Base-by-base conservation (phyloP, 495 filamentous ascomycete species). In the Thozetella sp. region DNA sequence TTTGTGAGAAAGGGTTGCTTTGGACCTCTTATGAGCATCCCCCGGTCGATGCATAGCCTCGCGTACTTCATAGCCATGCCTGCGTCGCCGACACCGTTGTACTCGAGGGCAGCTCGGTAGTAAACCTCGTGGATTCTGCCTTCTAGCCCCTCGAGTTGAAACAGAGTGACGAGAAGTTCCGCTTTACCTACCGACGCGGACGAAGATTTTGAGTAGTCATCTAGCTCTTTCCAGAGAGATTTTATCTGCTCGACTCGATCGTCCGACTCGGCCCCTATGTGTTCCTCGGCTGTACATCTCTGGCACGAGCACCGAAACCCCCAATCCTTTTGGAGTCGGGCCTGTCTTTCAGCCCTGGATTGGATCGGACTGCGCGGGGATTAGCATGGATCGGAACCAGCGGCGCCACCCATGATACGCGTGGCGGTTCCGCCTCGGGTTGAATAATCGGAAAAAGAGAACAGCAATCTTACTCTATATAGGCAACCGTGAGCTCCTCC, bases 31-130 rank as follows among this genome's bases (percentile, higher is more conserved):
- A 70, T 58, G 12, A 68, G 15, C 22, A 64, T 23, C 4, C 67
- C 66, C n/a, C 61, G 55, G 30, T 68, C 67, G 17, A 67, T 34
- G 51, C 70, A 71, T 43, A 71, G 26, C 4, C 48, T 54, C 24
- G 72, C 69, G 46, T 71, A 71, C 25, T 53, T 56, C 9, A 53
- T 57, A 17, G 71, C 69, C 20, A 58, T 66, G 43, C 52, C 55
- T 3, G 60, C 57, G 10, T 76, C 65, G 0, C 71, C 71, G 1
- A 74, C 58, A 3, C 71, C 73, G 51, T 71, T 71, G 52, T 65
- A 72, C 48, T 74, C 73, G 19, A 76, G 56, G 9, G 69, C 71
- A 19, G 67, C 73, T 17, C 71, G 65, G 48, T 74, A 72, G 52
- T 76, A 71, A 1, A 70, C 73, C 52, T 74, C 71, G 53, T 72